Percentiles rank a stretch among this genome's conserved stretches.
phyloP scores from a whole-genome alignment of 352 stramenopile genomes.

The Phytophthora melonis region DNA sequence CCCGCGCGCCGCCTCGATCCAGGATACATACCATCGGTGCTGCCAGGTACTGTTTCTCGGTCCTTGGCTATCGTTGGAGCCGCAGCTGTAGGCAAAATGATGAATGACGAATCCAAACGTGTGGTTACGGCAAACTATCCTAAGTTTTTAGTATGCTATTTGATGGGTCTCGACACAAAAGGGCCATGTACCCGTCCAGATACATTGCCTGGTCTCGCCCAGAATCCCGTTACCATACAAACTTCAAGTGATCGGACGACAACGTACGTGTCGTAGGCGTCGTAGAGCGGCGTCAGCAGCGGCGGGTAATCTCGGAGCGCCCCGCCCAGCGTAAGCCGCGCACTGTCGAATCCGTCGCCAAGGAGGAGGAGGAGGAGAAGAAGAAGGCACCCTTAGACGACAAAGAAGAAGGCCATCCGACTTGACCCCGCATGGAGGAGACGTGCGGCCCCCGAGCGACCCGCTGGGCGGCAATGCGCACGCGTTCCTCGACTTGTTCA shows the following conservation, averaged over 20 bases:
- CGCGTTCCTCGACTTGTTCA: constrained; percentile 69
- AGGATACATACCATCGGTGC: no score
- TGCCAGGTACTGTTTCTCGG: no score
- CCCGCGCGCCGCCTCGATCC: not conserved
- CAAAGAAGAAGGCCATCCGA: not conserved
- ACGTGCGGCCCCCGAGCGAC: constrained; percentile 23
- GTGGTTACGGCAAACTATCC: not conserved
- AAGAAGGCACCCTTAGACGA: no score
- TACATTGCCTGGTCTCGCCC: constrained; percentile 15
- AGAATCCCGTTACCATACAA: constrained; percentile 24
- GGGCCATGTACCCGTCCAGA: constrained; percentile 9
- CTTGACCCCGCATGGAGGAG: constrained; percentile 15
- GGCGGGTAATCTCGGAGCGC: constrained; percentile 22
- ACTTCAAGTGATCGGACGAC: constrained; percentile 11
- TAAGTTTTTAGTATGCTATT: not conserved
- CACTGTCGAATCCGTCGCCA: constrained; percentile 23
- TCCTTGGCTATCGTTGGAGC: no score
- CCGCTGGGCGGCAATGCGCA: constrained; percentile 28
- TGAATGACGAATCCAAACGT: no score
- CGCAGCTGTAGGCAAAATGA: no score
- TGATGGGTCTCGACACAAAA: constrained; percentile 1
- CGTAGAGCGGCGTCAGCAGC: not conserved
- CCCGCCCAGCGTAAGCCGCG: constrained; percentile 13
- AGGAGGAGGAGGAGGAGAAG: no score
- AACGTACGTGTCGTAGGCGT: constrained; percentile 4